Evolutionary conservation across 1,139 yeast species (phyloP), one percentile per base, ranked within the genome.

Genomic region (Saccharomyces hybrid): DNA sequence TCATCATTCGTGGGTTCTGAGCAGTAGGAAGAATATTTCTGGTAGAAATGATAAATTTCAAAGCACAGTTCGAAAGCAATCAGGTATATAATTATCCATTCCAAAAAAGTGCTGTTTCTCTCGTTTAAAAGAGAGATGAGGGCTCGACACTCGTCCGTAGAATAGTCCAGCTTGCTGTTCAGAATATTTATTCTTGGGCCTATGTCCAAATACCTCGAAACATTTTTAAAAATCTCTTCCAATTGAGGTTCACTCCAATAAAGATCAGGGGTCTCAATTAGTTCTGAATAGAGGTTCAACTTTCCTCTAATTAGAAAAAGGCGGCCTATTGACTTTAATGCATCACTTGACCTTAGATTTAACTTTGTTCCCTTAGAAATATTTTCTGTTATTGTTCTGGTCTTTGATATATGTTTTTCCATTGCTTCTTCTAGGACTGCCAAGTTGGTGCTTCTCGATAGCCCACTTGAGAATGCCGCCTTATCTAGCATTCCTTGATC

Each of bases 171-270:
- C 66, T 90, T 89, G 54, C 91, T 78, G 70, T 90, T 90, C 66
- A 90, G 73, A 47, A 89, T 88, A 41, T 83, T 77, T 49, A 90
- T 87, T 59, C 97, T 75, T 2, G 93, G 87, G 41, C 79, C 77
- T 28, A 90, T 83, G 65, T 90, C 97, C 54, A 90, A 74, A 41
- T 81, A 81, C 54, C 79, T 78, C 0, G 95, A 86, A 4, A 88
- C 82, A 25, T 81, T 77, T 50, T 83, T 79, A 69, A 88, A 90
- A 16, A 89, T 81, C 54, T 77, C 78, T 65, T 90, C 97, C 54
- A 90, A 74, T 41, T 83, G 81, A 0, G 97, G 96, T 63, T 89
- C 97, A 53, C 89, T 81, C 97, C 97, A 90, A 70, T 89, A 90
- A 50, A 89, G 71, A 68, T 90, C 97, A 0, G 97, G 97, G 0